Base-by-base conservation (phyloP, 2,329 filamentous ascomycete species). In the Ophiocordyceps sinensis region DNA sequence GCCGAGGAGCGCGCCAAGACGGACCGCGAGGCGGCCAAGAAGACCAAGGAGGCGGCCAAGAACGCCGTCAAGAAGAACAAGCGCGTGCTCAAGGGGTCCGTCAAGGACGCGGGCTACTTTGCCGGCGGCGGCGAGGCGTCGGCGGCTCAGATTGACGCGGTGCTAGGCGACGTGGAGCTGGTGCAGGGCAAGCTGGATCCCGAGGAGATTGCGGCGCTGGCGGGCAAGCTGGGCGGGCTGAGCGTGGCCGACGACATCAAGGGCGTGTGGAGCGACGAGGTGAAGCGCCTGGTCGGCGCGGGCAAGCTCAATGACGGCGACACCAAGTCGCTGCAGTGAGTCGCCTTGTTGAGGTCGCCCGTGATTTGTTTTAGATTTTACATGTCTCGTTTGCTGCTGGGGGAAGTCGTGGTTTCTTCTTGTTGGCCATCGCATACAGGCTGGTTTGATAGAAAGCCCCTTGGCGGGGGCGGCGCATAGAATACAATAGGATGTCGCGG, bases 31-130 rank as follows among this genome's bases (percentile, higher is more conserved):
- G 75, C 82, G 48, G 69, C 69, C 56, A 98, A 96, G 78, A 98
- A 98, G 76, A 82, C 84, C 45, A 98, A 96, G 73, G 91, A 98
- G 66, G 89, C 89, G 2, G 91, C 91, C 44, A 98, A 98, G 79
- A 95, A 87, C 58, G 91, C 91, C 13, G 83, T 91, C 55, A 98
- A 98, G 83, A 98, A 98, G 84, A 98, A 98, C 77, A 95, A 95
- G 77, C 86, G 91, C 71, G 83, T 96, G 38, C 79, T 98, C 53
- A 87, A 93, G 64, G 80, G 78, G 47, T 87, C 85, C 49, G 84
- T 89, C 65, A 98, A 98, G 75, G 91, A 98, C 51, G 88, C 85
- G 55, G 95, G 95, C 73, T 98, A 98, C 78, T 95, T 98, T 62
- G 73, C 71, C 43, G 68, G 68, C 17, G 78, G 79, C 41, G 82